Base-by-base conservation (phyloP, 352 stramenopile species). In the Globisporangium paddicum region DNA sequence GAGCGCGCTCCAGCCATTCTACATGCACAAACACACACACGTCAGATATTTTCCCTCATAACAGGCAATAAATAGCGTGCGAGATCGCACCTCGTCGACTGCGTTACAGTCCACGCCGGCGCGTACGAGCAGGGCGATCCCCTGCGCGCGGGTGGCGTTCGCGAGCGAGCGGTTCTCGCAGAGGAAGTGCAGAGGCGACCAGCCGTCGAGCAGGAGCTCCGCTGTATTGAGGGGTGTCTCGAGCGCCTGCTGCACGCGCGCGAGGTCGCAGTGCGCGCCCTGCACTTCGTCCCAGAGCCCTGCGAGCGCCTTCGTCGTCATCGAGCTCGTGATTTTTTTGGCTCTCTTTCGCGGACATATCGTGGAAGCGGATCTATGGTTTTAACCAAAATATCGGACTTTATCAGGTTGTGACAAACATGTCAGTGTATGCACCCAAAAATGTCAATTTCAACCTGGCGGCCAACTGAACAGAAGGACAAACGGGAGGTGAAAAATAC, bases 121-220 rank as follows among this genome's bases (percentile, higher is more conserved):
- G 18, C 54, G 53, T 1, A 80, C 46, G n/a, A 93, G 59, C 48
- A 75, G 42, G 5, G 65, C 57, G 48, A 95, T 62, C 16, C 64
- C 71, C 32, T 65, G 54, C 23, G 72, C 75, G 18, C 81, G 77
- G 9, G 49, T 52, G 28, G 49, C 50, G 45, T 84, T 67, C 18
- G 65, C 62, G 47, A 86, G 66, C 5, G 60, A 61, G 37, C 76
- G 76, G 52, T 92, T 93, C 38, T 91, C 81, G 35, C 81, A 82
- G 23, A 77, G 52, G 41, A 81, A 95, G 45, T 93, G 85, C 55
- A 95, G 72, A 52, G 81, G 81, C 26, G 81, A 85, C 85, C 85
- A 95, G 37, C 81, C 81, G 51, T 95, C 85, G 37, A 88, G 62
- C 63, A 72, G 7, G 2, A 67, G 49, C 1, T 47, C 57, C 5